Evolutionary conservation across 2,329 filamentous ascomycete species (phyloP).

Genomic region (Xylariales sp.): DNA sequence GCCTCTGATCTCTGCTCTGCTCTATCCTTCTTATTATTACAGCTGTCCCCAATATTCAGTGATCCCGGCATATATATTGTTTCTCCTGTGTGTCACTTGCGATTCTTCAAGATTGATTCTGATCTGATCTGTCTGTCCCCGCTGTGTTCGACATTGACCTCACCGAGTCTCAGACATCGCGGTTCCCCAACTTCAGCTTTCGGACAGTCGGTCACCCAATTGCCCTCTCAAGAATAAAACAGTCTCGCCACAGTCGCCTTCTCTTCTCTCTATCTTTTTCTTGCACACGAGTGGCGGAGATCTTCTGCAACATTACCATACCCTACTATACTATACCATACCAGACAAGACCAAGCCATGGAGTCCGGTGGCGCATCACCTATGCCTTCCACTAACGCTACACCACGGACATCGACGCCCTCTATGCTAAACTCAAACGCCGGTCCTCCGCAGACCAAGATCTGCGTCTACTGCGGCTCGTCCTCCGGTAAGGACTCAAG

Average conservation of each 20-base stretch:
- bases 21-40: background rate
- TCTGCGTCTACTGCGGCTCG: constrained; percentile 96
- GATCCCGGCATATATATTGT: constrained; percentile 15
- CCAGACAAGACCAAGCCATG: constrained; percentile 46
- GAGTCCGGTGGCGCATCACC: constrained; percentile 56
- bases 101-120: constrained; percentile 5
- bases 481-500: constrained; percentile 76
- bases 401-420: constrained; percentile 50
- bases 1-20: constrained; percentile 1
- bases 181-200: constrained; percentile 7
- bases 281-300: constrained; percentile 2
- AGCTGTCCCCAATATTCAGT: constrained; percentile 1
- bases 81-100: constrained; percentile 23
- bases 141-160: constrained; percentile 26
- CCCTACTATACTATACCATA: constrained; percentile 17
- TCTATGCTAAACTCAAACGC: constrained; percentile 47
- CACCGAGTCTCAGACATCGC: constrained; percentile 36
- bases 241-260: background rate
- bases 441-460: constrained; percentile 65
- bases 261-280: background rate
- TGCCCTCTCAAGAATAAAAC: constrained; percentile 17
- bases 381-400: constrained; percentile 48
- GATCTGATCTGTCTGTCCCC: constrained; percentile 36
- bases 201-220: background rate
- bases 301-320: background rate